A percentile compares a stretch with the other conserved stretches of the same genome.
Evolutionary conservation across 2,329 filamentous ascomycete genomes (phyloP).

Genomic region (Ophiognomonia clavigignenti-juglandacearum): DNA sequence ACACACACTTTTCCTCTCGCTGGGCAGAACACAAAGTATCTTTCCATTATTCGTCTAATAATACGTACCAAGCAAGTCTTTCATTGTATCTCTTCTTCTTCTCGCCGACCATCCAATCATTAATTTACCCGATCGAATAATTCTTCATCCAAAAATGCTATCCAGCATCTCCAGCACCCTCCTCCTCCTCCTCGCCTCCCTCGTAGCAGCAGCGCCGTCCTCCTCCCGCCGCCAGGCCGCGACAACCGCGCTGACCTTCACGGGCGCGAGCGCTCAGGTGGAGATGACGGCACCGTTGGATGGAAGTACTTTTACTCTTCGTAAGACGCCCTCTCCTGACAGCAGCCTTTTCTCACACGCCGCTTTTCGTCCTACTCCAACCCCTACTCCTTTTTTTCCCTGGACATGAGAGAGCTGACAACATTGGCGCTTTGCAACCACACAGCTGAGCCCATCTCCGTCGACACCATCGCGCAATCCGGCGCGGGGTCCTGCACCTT

Average conservation of each 20-base stretch:
- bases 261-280: constrained; percentile 7
- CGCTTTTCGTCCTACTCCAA: no score
- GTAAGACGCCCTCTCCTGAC: no score
- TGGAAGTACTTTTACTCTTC: constrained; percentile 4
- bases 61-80: no score
- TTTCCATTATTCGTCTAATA: no score
- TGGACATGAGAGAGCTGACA: not conserved
- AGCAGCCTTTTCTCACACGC: no score
- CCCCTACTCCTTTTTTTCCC: no score
- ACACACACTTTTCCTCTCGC: no score
- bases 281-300: constrained; percentile 6
- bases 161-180: not conserved
- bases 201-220: constrained; percentile 2
- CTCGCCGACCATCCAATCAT: no score
- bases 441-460: constrained; percentile 5
- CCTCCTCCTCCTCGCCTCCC: not conserved
- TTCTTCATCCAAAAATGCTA: no score
- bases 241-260: constrained; percentile 6
- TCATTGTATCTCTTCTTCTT: no score
- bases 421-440: not conserved
- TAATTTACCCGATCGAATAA: no score
- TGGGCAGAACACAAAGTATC: no score
- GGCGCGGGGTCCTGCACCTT: constrained; percentile 8
- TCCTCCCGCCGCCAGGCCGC: not conserved
- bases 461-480: constrained; percentile 9